Evolutionary conservation across 1,284 basidiomycete genomes (phyloP).

Genomic region (Puccinia triticina): DNA sequence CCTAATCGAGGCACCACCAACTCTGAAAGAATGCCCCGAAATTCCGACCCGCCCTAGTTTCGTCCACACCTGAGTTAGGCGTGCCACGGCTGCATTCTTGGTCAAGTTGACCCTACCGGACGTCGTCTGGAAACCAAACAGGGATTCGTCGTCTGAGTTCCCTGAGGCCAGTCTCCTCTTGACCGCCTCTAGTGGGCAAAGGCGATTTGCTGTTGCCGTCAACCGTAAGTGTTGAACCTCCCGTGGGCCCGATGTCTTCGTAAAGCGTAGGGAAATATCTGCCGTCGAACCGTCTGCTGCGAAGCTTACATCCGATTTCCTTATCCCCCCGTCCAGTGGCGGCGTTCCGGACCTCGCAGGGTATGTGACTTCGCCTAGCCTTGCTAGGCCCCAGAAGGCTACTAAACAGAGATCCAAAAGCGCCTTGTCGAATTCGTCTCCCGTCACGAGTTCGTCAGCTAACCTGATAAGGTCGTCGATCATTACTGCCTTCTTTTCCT

Average conservation of each 20-base stretch:
- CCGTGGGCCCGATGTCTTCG: neutral
- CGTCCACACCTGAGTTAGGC: neutral
- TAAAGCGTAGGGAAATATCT: neutral
- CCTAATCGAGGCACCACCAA: neutral
- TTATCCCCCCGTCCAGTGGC: too few relatives aligned
- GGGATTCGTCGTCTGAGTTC: neutral
- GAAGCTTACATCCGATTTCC: too few relatives aligned
- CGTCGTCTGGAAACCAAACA: neutral
- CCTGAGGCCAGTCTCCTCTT: neutral
- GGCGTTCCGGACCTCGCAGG: neutral
- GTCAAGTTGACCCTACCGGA: neutral
- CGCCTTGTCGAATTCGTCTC: neutral
- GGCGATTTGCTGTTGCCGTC: neutral
- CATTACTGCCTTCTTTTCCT: neutral
- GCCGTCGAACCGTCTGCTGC: neutral
- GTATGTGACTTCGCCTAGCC: neutral
- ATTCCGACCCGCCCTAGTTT: neutral
- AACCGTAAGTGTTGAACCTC: neutral
- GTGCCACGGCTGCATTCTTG: neutral
- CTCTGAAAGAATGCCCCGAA: neutral
- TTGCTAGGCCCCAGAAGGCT: neutral
- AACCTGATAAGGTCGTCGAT: neutral
- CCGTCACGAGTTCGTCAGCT: neutral
- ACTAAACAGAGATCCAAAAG: neutral
- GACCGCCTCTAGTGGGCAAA: neutral